Evolutionary conservation across 2,329 filamentous ascomycete species (phyloP), one percentile per base, ranked within the genome.

Genomic region (Monilinia aucupariae): DNA sequence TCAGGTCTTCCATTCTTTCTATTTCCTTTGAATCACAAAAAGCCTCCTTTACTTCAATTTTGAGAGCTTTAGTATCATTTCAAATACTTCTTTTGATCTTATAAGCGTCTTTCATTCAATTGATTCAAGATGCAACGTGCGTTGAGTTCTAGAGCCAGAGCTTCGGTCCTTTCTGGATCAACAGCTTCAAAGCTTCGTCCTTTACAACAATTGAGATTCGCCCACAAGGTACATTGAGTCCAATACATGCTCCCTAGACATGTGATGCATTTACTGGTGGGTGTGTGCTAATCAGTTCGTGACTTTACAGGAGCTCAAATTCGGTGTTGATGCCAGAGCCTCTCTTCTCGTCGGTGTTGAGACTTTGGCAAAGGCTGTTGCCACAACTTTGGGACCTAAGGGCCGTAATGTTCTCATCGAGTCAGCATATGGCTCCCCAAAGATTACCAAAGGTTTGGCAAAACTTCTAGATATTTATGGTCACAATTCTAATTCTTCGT

Each of bases 321-420:
- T 99, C 71, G 94, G 94, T 74, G 93, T 97, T 68, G 94, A 99
- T 77, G 94, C 82, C 72, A 89, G 94, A 76, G 92, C 92, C 73
- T 78, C 91, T 71, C 87, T 99, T 68, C 85, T 99, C 70, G 87
- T 88, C 75, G 94, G 94, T 85, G 92, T 97, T 69, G 94, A 99
- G 78, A 97, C 94, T 71, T 87, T 99, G 68, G 92, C 94, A 73
- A 96, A 88, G 81, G 94, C 94, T 68, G 94, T 99, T 68, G 90
- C 93, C 68, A 96, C 93, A 67, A 99, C 94, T 69, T 85, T 99
- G 66, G 94, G 94, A 71, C 94, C 94, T 74, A 99, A 99, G 85
- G 94, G 94, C 78, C 88, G 94, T 76, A 99, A 97, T 81, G 94
- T 99, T 71, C 79, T 99, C 75, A 99, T 99, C 72, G 94, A 99